Percentiles rank a stretch among this genome's conserved stretches.
phyloP scores from a whole-genome alignment of 2,329 filamentous ascomycete genomes.

The Trichophyton equinum region DNA sequence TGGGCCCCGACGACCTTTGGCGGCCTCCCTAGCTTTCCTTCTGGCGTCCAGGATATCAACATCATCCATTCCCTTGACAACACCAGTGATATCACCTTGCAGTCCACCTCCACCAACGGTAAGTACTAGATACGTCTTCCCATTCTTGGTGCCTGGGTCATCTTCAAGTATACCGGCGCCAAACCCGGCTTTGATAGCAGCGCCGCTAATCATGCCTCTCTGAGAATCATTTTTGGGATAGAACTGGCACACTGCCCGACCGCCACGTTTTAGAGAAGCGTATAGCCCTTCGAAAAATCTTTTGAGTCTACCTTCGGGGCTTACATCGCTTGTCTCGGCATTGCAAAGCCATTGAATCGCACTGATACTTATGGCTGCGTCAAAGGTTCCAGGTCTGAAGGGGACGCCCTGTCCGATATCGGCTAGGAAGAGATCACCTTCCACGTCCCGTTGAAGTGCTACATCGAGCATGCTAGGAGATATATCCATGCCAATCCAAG shows the following conservation, averaged over 20 bases:
- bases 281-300: constrained; percentile 92
- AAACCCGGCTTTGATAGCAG: constrained; percentile 87
- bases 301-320: constrained; percentile 60
- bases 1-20: constrained; percentile 38
- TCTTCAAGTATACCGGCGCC: constrained; percentile 91
- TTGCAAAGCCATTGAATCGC: constrained; percentile 99
- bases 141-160: constrained; percentile 89
- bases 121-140: constrained; percentile 89
- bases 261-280: constrained; percentile 67
- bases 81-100: constrained; percentile 67
- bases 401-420: constrained; percentile 94
- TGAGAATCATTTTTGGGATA: constrained; percentile 94
- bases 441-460: constrained; percentile 78
- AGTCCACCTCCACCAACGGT: constrained; percentile 66
- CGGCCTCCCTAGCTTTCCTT: constrained; percentile 35
- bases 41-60: constrained; percentile 68
- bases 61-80: constrained; percentile 77
- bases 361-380: constrained; percentile 87
- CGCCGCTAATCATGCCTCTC: constrained; percentile 78
- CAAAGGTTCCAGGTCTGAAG: constrained; percentile 82
- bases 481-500: constrained; percentile 96
- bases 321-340: constrained; percentile 77
- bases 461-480: constrained; percentile 94
- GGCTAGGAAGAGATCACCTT: constrained; percentile 84
- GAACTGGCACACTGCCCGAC: constrained; percentile 88